phyloP scores from a whole-genome alignment of 441 rosid genomes.

The Gossypium gossypioides region DNA sequence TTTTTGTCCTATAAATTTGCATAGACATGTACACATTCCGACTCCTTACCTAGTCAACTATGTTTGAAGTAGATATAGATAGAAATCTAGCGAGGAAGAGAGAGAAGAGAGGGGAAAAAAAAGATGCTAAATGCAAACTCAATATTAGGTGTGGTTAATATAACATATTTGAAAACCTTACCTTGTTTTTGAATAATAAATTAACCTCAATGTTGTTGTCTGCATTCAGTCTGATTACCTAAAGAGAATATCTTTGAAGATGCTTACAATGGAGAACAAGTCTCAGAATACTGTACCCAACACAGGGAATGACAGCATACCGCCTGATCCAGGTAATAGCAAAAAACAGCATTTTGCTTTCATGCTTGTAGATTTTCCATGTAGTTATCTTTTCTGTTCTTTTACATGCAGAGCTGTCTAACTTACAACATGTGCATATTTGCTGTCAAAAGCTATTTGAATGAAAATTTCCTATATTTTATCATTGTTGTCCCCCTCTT shows the following conservation, averaged over 20 bases:
- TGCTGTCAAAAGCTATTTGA: neutral
- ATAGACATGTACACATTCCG: neutral
- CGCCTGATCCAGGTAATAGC: constrained; percentile 49
- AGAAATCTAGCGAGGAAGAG: neutral
- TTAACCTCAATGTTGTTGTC: neutral
- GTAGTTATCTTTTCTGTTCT: neutral
- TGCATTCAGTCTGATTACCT: constrained; percentile 61
- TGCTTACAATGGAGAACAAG: constrained; percentile 66
- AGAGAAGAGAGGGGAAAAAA: neutral
- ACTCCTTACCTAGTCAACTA: neutral
- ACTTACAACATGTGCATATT: neutral
- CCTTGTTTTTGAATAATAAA: neutral
- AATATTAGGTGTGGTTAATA: neutral
- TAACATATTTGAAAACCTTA: neutral
- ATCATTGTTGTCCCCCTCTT: neutral
- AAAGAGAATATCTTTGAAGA: constrained; percentile 69
- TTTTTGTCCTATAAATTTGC: neutral
- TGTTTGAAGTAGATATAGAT: neutral
- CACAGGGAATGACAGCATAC: constrained; percentile 35
- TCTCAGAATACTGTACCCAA: constrained; percentile 36
- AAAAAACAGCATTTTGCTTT: neutral
- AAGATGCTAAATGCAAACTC: neutral
- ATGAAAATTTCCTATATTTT: neutral
- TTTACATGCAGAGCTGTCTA: neutral
- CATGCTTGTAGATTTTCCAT: neutral